Evolutionary conservation across 1,284 basidiomycete species (phyloP), one percentile per base, ranked within the genome.

Genomic region (Leccinum pachyderme): DNA sequence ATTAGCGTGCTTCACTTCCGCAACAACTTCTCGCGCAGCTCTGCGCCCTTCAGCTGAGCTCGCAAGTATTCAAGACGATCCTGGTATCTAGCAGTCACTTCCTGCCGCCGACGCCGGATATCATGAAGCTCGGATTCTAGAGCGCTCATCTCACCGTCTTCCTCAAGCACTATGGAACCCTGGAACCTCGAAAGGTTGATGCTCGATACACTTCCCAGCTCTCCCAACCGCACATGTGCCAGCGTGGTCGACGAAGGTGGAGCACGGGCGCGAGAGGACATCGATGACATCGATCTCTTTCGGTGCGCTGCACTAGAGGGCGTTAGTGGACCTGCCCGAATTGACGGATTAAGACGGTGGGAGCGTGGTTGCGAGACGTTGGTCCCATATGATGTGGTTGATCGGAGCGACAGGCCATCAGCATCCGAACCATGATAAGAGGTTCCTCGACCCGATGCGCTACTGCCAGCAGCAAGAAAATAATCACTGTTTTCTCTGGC

Each of bases 21-120:
- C 73, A 84, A 56, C 54, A 89, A 69, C 67, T 85, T 87, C 72
- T 89, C 87, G 55, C 85, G 83, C 65, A 89, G 69, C 71, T 89
- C 85, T 1, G 87, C 87, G 25, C 83, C 83, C 71, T 87, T 89
- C 68, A 89, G 65, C 69, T 82, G 82, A 50, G 87, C 87, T 46
- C 81, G 78, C 59, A 89, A 72, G 63, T 86, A 89, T 59, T 87
- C 86, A 61, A 89, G 63, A 46, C 87, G 79, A 39, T 78, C 79
- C 54, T 83, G 82, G 63, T 88, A 89, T 60, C 87, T 77, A 57
- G 73, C 75, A 49, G 77, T 78, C 52, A 89, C 86, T 61, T 87
- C 85, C 46, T 79, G 79, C 37, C 83, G 75, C 56, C 84, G 76
- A 56, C 79, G 70, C 54, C 82, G 77, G 55, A 89, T 85, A 53